phyloP scores from a whole-genome alignment of 495 filamentous ascomycete genomes.

The Penicillium silybi region DNA sequence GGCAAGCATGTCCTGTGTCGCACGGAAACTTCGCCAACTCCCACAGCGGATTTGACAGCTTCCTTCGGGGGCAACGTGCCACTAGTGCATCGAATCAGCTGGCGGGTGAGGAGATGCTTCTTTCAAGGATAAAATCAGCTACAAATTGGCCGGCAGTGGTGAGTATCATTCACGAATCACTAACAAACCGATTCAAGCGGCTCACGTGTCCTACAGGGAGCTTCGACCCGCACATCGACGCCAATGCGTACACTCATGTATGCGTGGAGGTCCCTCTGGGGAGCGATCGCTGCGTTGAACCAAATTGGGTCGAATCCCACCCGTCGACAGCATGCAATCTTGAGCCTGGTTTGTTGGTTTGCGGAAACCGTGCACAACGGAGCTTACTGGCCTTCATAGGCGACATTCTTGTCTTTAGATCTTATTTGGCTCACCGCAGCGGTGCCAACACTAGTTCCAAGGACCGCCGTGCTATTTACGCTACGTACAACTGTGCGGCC shows the following conservation, averaged over 20 bases:
- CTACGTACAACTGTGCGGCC: slow-evolving; percentile 40
- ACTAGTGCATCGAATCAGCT: slow-evolving; percentile 33
- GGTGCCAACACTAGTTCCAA: slow-evolving; percentile 36
- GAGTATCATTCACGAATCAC: background rate
- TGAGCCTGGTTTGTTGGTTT: slow-evolving; percentile 23
- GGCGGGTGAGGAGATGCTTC: slow-evolving; percentile 40
- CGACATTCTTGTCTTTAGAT: slow-evolving; percentile 42
- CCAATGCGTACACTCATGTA: slow-evolving; percentile 47
- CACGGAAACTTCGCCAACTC: slow-evolving; percentile 47
- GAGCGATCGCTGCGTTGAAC: slow-evolving; percentile 37
- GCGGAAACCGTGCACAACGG: background rate
- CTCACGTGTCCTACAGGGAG: slow-evolving; percentile 18
- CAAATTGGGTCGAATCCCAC: slow-evolving; percentile 36
- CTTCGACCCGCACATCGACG: slow-evolving; percentile 44
- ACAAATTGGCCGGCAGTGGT: slow-evolving; percentile 41
- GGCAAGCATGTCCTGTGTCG: slow-evolving; percentile 42
- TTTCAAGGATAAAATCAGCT: slow-evolving; percentile 36
- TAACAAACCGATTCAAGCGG: background rate
- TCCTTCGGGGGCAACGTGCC: slow-evolving; percentile 37
- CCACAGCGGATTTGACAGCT: slow-evolving; percentile 35
- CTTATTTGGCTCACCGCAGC: slow-evolving; percentile 43
- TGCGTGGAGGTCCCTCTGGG: slow-evolving; percentile 35
- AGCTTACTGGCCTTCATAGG: slow-evolving; percentile 12
- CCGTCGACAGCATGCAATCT: slow-evolving; percentile 39
- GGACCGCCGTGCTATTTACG: slow-evolving; percentile 40